Evolutionary conservation across 441 rosid genomes (phyloP), one percentile per base, ranked within the genome.

Genomic region (Aleurites moluccanus): DNA sequence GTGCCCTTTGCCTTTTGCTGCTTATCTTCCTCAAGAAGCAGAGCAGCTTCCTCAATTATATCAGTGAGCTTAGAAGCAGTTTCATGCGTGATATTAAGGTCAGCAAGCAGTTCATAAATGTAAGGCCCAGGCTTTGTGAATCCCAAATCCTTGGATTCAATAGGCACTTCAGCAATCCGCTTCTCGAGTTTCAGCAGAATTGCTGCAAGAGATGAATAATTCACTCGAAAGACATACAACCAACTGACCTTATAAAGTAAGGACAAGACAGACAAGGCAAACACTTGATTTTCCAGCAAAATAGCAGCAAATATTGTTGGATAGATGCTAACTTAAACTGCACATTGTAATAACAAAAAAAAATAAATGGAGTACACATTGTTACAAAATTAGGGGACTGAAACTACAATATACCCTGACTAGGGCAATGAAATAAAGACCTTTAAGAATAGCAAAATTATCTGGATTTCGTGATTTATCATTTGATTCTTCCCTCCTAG

Each of bases 61-160:
- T 72, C 85, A 64, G 88, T 87, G 77, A 93, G 92, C 82, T 91
- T 91, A 70, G 88, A 82, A 73, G 93, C 88, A 83, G 97, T 96
- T 73, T 88, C 89, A 66, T 83, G 84, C 18, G 92, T 91, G 80
- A 96, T 89, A 82, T 93, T 93, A 67, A 96, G 93, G 67, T 87
- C 93, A 72, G 88, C 79, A 70, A 96, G 92, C 78, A 96, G 70
- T 76, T 93, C 93, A 83, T 91, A 93, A 38, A 96, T 90, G 86
- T 90, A 93, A 55, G 90, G 89, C 80, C 99, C 99, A 52, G 99
- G 97, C 90, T 84, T 89, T 59, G 98, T 92, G 82, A 91, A 93
- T 73, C 99, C 99, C 69, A 88, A 73, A 66, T 92, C 96, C 86
- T 76, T 92, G 44, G 90, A 90, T 64, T 84, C 87, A 82, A 96